Conservation (phyloP, 2,329 filamentous ascomycete species). For the Ceratocystis huliohia region DNA sequence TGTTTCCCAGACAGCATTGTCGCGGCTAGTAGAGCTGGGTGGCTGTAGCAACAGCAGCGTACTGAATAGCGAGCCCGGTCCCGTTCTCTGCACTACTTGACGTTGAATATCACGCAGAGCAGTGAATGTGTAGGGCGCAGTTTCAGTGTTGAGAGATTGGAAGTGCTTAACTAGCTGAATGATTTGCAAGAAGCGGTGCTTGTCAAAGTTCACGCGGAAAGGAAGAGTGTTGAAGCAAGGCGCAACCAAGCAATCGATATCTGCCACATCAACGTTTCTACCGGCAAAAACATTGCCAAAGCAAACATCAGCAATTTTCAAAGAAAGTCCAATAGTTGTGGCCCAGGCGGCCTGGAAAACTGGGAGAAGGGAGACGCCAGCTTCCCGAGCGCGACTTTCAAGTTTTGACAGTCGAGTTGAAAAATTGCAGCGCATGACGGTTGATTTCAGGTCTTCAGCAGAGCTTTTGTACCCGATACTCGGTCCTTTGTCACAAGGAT, state of each 20-base stretch:
- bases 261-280: slow-evolving; percentile 52
- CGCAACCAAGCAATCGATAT: slow-evolving; percentile 60
- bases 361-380: slow-evolving; percentile 49
- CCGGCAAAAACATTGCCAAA: slow-evolving; percentile 82
- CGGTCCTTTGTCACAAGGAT: slow-evolving; percentile 21
- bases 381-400: not conserved
- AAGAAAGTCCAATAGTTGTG: slow-evolving; percentile 45
- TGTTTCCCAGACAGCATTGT: slow-evolving; percentile 43
- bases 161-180: slow-evolving; percentile 46
- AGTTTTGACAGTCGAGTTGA: not conserved
- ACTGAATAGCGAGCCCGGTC: slow-evolving; percentile 53
- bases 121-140: slow-evolving; percentile 59
- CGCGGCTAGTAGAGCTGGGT: slow-evolving; percentile 38
- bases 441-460: not conserved
- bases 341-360: slow-evolving; percentile 64
- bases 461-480: slow-evolving; percentile 21
- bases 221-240: slow-evolving; percentile 90
- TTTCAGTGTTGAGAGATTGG: slow-evolving; percentile 48
- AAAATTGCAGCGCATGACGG: not conserved
- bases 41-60: slow-evolving; percentile 70
- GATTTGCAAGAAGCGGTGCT: slow-evolving; percentile 33
- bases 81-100: slow-evolving; percentile 29
- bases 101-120: slow-evolving; percentile 59
- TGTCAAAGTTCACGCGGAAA: slow-evolving; percentile 43
- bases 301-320: slow-evolving; percentile 53